Conservation (phyloP, 805 yeast genomes). For the Metschnikowia santaceciliae region DNA sequence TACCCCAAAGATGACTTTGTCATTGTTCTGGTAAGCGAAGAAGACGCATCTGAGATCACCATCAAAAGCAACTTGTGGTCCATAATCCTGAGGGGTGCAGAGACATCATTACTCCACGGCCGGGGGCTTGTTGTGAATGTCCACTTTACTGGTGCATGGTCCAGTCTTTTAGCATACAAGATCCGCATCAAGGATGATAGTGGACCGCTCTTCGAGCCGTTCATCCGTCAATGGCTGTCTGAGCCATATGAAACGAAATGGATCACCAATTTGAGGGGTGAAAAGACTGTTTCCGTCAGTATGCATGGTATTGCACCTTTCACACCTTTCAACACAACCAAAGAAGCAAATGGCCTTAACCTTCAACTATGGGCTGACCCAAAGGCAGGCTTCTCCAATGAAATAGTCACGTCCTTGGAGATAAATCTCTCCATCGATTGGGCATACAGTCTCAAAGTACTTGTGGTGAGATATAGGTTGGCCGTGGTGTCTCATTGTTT, state of each 20-base stretch:
- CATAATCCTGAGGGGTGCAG: slow-evolving; percentile 36
- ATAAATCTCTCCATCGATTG: slow-evolving; percentile 48
- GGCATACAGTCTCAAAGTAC: slow-evolving; percentile 56
- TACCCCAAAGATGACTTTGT: slow-evolving; percentile 23
- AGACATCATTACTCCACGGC: slow-evolving; percentile 39
- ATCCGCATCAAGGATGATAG: slow-evolving; percentile 22
- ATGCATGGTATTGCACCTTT: slow-evolving; percentile 69
- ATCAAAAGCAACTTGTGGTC: slow-evolving; percentile 32
- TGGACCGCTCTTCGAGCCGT: slow-evolving; percentile 46
- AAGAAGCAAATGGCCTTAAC: slow-evolving; percentile 19
- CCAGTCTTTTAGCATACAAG: slow-evolving; percentile 56
- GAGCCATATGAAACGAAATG: slow-evolving; percentile 77
- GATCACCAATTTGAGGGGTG: slow-evolving; percentile 52
- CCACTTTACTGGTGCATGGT: slow-evolving; percentile 54
- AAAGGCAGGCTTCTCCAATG: slow-evolving; percentile 17
- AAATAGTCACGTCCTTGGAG: slow-evolving; percentile 26
- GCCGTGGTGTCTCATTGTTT: slow-evolving; percentile 69
- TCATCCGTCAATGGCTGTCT: slow-evolving; percentile 61
- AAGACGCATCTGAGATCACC: slow-evolving; percentile 18
- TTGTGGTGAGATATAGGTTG: slow-evolving; percentile 75
- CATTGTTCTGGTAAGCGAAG: slow-evolving; percentile 32
- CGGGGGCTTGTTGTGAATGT: slow-evolving; percentile 46
- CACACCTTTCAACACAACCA: slow-evolving; percentile 45
- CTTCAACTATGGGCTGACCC: slow-evolving; percentile 46
- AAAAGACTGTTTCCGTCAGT: slow-evolving; percentile 25